These are phyloP conservation scores for Sungouiozyma intestinalis DNA, from an alignment of 805 yeast genomes.

Conservation along the genomic window DNA sequence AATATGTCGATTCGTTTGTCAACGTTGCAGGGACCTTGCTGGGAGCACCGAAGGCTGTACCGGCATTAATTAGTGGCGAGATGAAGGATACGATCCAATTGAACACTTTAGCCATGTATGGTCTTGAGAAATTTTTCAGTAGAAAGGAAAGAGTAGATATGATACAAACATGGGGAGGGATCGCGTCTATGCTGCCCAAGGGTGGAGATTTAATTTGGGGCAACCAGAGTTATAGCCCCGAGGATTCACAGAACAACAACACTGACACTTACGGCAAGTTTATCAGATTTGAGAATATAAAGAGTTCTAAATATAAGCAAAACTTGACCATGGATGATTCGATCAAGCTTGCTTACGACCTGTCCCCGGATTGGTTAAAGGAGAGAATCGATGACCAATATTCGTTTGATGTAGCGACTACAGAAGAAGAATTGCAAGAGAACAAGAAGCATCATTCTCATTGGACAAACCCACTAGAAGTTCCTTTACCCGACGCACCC, in stretches of 20 bases:
- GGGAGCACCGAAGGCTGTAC: conserved; percentile 91
- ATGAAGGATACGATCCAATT: conserved; percentile 96
- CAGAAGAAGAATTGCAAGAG: conserved; percentile 43
- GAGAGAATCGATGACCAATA: conserved; percentile 59
- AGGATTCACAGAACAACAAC: conserved; percentile 29
- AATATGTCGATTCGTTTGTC: conserved; percentile 66
- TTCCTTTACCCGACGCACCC: conserved; percentile 85
- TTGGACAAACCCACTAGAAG: conserved; percentile 95
- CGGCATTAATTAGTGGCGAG: conserved; percentile 91
- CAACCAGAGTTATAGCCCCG: conserved; percentile 62
- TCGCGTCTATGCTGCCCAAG: conserved; percentile 92
- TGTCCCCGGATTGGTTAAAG: conserved; percentile 69
- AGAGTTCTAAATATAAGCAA: conserved; percentile 10
- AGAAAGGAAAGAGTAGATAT: conserved; percentile 80
- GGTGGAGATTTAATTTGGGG: conserved; percentile 95
- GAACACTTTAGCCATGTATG: conserved; percentile 86
- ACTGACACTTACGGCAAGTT: conserved; percentile 59
- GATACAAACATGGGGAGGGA: conserved; percentile 79
- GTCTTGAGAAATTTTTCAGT: conserved; percentile 87
- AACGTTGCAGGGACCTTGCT: conserved; percentile 84
- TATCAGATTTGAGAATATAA: conserved; percentile 40
- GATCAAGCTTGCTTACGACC: conserved; percentile 51
- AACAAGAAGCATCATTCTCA: conserved; percentile 67
- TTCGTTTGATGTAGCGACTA: conserved; percentile 65
- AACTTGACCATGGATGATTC: conserved; percentile 60